A percentile compares a stretch with the other conserved stretches of the same genome.
phyloP scores from a whole-genome alignment of 2,329 filamentous ascomycete genomes.

The Cercospora janseana region DNA sequence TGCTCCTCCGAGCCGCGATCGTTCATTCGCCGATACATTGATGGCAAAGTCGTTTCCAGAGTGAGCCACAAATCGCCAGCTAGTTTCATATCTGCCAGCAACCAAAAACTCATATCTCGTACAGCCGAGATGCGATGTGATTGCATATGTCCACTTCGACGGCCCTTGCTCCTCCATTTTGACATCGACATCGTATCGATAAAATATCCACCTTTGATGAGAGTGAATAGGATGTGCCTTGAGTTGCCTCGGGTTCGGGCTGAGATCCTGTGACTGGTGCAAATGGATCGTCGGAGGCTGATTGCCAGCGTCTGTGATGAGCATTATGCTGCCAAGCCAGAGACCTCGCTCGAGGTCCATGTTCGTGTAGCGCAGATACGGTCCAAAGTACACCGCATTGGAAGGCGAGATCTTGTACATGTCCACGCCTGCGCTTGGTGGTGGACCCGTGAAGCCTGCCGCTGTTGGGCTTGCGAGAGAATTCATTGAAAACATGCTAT shows the following conservation, averaged over 20 bases:
- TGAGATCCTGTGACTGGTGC: slow-evolving; percentile 84
- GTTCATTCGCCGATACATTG: slow-evolving; percentile 80
- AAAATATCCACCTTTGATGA: slow-evolving; percentile 93
- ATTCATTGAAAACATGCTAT: slow-evolving; percentile 80
- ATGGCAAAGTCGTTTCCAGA: slow-evolving; percentile 95
- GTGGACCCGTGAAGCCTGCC: slow-evolving; percentile 84
- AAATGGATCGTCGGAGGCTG: slow-evolving; percentile 96
- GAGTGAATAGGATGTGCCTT: slow-evolving; percentile 78
- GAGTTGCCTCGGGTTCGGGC: slow-evolving; percentile 83
- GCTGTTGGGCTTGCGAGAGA: slow-evolving; percentile 70
- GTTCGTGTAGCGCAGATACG: slow-evolving; percentile 91
- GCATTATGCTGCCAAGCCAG: slow-evolving; percentile 90
- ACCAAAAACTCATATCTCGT: slow-evolving; percentile 98
- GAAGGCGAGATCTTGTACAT: slow-evolving; percentile 91
- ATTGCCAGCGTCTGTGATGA: slow-evolving; percentile 78
- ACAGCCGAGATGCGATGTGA: slow-evolving; percentile 93
- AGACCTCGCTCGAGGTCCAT: slow-evolving; percentile 90
- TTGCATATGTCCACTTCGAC: slow-evolving; percentile 95
- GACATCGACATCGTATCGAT: slow-evolving; percentile 87
- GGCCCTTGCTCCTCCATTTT: slow-evolving; percentile 76
- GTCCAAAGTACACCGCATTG: slow-evolving; percentile 97
- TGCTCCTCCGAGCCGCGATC: slow-evolving; percentile 79
- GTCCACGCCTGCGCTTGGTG: slow-evolving; percentile 82
- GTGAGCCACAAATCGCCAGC: slow-evolving; percentile 93
- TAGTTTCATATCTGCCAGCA: slow-evolving; percentile 82